phyloP scores from a whole-genome alignment of 73 alveolate species.

The Blepharisma japonicum region DNA sequence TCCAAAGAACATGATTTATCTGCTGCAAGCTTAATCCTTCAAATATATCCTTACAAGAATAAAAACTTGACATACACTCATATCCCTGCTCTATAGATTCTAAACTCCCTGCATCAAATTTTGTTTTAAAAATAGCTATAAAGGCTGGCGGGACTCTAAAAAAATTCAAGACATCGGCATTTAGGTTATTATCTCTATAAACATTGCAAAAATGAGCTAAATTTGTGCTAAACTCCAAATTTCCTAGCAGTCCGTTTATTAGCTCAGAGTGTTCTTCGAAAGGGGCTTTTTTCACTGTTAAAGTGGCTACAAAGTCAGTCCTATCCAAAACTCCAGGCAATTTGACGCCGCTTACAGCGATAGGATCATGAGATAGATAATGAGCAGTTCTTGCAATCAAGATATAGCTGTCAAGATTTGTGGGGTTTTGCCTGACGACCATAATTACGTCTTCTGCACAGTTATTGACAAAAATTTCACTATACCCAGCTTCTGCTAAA shows the following conservation, averaged over 20 bases:
- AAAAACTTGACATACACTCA: not conserved
- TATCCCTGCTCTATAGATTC: not conserved
- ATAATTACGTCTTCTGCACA: constrained; percentile 3
- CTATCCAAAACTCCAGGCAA: not conserved
- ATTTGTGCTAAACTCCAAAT: not conserved
- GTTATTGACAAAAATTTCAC: not conserved
- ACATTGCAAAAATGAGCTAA: not conserved
- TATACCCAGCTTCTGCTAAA: not conserved
- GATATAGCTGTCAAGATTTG: not conserved
- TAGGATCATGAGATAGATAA: not conserved
- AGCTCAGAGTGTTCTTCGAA: not conserved
- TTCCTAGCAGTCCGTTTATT: constrained; percentile 10
- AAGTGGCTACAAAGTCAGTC: not conserved
- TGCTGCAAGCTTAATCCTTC: not conserved
- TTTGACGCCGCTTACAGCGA: not conserved
- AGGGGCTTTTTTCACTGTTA: not conserved
- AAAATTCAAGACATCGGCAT: not conserved
- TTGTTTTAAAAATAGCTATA: not conserved
- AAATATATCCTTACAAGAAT: not conserved
- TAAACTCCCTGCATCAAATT: not conserved
- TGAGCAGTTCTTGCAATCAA: not conserved
- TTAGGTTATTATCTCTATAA: not conserved
- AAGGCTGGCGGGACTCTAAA: constrained; percentile 12
- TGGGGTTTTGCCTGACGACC: constrained; percentile 18
- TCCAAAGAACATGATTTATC: constrained; percentile 9